phyloP scores from a whole-genome alignment of 148 eudicot genomes.

The Silene latifolia region DNA sequence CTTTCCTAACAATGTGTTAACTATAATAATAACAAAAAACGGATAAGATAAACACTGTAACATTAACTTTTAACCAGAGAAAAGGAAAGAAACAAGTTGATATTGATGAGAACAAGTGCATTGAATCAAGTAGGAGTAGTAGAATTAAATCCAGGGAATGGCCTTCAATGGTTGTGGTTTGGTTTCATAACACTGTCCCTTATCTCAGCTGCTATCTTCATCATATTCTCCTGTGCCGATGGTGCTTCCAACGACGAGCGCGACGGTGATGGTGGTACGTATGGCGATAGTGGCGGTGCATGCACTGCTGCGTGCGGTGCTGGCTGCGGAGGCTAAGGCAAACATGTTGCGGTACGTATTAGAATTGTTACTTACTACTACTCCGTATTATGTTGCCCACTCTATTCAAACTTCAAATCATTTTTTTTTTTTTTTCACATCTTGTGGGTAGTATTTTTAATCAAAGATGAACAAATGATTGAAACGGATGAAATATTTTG shows the following conservation, averaged over 20 bases:
- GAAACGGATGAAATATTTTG: too few species aligned
- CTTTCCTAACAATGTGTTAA: background rate
- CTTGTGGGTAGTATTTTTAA: too few species aligned
- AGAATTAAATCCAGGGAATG: constrained; percentile 15
- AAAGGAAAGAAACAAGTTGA: background rate
- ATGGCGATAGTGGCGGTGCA: constrained; percentile 19
- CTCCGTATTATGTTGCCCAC: too few species aligned
- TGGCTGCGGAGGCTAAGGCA: constrained; percentile 36
- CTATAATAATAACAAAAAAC: background rate
- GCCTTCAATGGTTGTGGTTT: constrained; percentile 25
- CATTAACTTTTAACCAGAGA: background rate
- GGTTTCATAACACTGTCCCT: constrained; percentile 29
- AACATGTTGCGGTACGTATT: too few species aligned
- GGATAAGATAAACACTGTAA: background rate
- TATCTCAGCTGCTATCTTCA: constrained; percentile 12
- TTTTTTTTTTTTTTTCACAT: too few species aligned
- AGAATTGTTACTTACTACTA: too few species aligned
- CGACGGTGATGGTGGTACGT: background rate
- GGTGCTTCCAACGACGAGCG: constrained; percentile 39
- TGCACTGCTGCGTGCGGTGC: constrained; percentile 28
- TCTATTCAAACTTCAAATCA: too few species aligned
- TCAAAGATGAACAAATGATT: too few species aligned
- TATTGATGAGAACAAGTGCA: background rate
- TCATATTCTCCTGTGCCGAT: constrained; percentile 40
- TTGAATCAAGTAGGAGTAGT: background rate